Conservation (phyloP, 345 rosid genomes). For the Syzygium aromaticum region DNA sequence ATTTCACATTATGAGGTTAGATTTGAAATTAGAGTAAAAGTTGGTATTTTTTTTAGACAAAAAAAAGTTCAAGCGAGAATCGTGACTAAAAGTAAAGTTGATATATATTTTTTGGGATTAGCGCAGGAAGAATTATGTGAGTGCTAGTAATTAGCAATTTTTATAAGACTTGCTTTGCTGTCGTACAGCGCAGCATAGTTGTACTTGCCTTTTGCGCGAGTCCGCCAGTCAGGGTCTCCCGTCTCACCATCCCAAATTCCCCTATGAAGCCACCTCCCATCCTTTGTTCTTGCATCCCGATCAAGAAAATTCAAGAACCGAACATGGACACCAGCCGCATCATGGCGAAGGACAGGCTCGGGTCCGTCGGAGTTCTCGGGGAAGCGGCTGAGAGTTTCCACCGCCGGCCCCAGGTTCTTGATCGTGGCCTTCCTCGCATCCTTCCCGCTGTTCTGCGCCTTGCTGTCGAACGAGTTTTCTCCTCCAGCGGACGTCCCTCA, state of each 20-base stretch:
- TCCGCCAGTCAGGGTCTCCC: neutral
- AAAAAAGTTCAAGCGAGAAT: too few relatives aligned
- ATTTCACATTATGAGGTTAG: too few relatives aligned
- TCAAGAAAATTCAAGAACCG: neutral
- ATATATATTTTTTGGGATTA: too few relatives aligned
- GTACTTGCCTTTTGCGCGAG: neutral
- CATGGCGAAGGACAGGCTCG: conserved; percentile 1
- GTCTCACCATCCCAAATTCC: neutral
- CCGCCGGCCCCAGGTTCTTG: conserved; percentile 13
- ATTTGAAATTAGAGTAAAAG: too few relatives aligned
- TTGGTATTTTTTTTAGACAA: too few relatives aligned
- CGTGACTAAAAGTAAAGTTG: too few relatives aligned
- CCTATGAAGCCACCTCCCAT: neutral
- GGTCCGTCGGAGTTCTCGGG: conserved; percentile 7
- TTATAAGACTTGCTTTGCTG: neutral
- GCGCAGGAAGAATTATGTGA: neutral
- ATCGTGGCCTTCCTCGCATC: conserved; percentile 12
- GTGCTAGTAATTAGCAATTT: neutral
- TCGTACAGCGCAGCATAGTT: neutral
- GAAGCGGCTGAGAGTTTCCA: neutral
- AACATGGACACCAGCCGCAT: conserved; percentile 1
- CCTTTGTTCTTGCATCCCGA: neutral
- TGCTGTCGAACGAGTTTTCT: conserved; percentile 4
- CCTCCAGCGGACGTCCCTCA: conserved; percentile 7
- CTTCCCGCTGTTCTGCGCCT: conserved; percentile 14